Evolutionary conservation across 148 eudicot genomes (phyloP).

Genomic region (Chenopodium berlandieri): DNA sequence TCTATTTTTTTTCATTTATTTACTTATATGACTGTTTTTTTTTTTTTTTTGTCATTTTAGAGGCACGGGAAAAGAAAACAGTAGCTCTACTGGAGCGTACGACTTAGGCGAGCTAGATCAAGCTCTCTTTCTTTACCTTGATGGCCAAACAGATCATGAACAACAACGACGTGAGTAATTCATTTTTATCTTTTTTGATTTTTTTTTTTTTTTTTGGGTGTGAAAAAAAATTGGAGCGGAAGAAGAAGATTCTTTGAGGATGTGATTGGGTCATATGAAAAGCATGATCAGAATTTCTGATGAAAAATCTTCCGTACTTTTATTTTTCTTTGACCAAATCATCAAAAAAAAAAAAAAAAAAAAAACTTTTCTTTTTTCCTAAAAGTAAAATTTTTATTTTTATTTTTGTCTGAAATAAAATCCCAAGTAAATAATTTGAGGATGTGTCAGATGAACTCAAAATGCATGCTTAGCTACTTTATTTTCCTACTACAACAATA

Average conservation of each 20-base stretch:
- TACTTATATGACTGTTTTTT: too few relatives aligned
- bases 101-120: constrained; percentile 93
- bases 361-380: background rate
- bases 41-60: background rate
- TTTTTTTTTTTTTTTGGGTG: too few relatives aligned
- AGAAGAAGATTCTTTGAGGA: constrained; percentile 28
- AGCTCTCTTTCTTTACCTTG: constrained; percentile 72
- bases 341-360: background rate
- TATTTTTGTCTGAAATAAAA: background rate
- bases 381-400: background rate
- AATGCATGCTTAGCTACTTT: constrained; percentile 26
- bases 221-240: too few relatives aligned
- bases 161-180: constrained; percentile 58
- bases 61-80: constrained; percentile 4
- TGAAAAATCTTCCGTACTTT: constrained; percentile 28
- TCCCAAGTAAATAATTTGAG: background rate
- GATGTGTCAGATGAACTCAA: constrained; percentile 25
- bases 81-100: constrained; percentile 44
- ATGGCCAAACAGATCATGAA: constrained; percentile 59
- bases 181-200: background rate
- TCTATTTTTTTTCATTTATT: too few relatives aligned
- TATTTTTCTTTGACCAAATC: constrained; percentile 31
- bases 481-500: background rate
- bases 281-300: constrained; percentile 34
- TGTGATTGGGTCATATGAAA: constrained; percentile 36